Evolutionary conservation across 202 grass and related monocot species (phyloP).

Genomic region (Musa balbisiana): DNA sequence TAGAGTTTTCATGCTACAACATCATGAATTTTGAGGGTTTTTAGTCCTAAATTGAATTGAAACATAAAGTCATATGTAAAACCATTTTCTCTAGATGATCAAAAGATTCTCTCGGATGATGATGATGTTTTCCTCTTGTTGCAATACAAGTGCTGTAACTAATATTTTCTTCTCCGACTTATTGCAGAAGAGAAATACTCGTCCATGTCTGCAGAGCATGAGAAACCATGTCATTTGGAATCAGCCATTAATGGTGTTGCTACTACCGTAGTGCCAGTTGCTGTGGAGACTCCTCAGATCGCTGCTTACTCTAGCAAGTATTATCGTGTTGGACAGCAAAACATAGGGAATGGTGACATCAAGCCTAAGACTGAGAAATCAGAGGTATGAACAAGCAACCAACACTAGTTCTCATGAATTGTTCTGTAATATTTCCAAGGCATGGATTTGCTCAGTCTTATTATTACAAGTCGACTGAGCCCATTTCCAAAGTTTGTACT

Average conservation of each 20-base stretch:
- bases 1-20: background rate
- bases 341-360: slow-evolving; percentile 37
- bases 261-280: slow-evolving; percentile 22
- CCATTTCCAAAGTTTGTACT: background rate
- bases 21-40: background rate
- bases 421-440: background rate
- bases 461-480: background rate
- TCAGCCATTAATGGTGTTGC: slow-evolving; percentile 36
- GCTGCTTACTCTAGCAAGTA: slow-evolving; percentile 42
- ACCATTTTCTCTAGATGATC: background rate
- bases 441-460: background rate
- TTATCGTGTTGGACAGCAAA: slow-evolving; percentile 29
- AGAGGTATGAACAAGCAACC: slow-evolving; percentile 25
- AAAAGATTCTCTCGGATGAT: background rate
- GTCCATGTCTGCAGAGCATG: slow-evolving; percentile 33
- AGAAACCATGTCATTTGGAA: slow-evolving; percentile 33
- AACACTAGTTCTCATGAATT: slow-evolving; percentile 2
- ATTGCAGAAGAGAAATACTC: slow-evolving; percentile 44
- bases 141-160: background rate
- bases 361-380: slow-evolving; percentile 32
- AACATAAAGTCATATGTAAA: background rate
- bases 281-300: slow-evolving; percentile 30
- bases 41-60: background rate
- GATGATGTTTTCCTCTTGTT: background rate
- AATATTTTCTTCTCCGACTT: background rate